Percentiles rank a stretch among this genome's conserved stretches.
Evolutionary conservation across 768 basidiomycete genomes (phyloP).

Genomic region (Podaxis sp.): DNA sequence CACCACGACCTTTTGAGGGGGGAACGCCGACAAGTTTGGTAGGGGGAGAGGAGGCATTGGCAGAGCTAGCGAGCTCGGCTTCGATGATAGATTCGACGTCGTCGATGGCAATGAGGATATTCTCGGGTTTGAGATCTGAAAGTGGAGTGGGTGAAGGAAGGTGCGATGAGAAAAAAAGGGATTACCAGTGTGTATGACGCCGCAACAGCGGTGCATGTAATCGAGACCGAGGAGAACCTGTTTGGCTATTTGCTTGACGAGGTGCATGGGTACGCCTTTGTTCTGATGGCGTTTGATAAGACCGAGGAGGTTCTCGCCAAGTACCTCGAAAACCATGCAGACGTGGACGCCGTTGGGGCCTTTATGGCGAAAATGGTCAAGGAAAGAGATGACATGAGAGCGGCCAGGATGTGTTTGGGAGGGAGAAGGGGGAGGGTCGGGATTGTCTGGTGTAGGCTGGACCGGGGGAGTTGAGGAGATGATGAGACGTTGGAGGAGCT

Average conservation of each 20-base stretch:
- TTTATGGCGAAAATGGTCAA: slow-evolving; percentile 96
- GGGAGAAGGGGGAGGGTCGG: slow-evolving; percentile 50
- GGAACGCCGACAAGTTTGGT: slow-evolving; percentile 90
- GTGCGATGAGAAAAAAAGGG: slow-evolving; percentile 4
- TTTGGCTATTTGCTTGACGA: slow-evolving; percentile 96
- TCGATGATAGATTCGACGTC: slow-evolving; percentile 93
- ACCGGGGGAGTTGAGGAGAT: slow-evolving; percentile 67
- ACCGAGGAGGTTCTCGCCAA: slow-evolving; percentile 94
- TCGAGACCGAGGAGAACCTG: slow-evolving; percentile 94
- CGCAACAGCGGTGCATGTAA: slow-evolving; percentile 97
- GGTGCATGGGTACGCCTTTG: slow-evolving; percentile 90
- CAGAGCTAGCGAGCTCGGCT: slow-evolving; percentile 62
- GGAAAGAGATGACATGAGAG: slow-evolving; percentile 94
- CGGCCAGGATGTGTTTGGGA: slow-evolving; percentile 81
- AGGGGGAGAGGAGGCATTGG: slow-evolving; percentile 45
- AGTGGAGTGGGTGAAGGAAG: slow-evolving; percentile 10
- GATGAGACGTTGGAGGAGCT: slow-evolving; percentile 93
- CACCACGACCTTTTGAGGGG: slow-evolving; percentile 87
- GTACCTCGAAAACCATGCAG: slow-evolving; percentile 99
- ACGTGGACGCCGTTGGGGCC: slow-evolving; percentile 97
- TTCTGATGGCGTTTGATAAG: slow-evolving; percentile 98
- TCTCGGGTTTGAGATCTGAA: slow-evolving; percentile 93
- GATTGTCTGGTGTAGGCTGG: slow-evolving; percentile 44
- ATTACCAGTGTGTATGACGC: slow-evolving; percentile 90
- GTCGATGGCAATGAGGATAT: slow-evolving; percentile 95